Evolutionary conservation across 2,329 filamentous ascomycete species (phyloP).

Genomic region (Neurospora sp.): DNA sequence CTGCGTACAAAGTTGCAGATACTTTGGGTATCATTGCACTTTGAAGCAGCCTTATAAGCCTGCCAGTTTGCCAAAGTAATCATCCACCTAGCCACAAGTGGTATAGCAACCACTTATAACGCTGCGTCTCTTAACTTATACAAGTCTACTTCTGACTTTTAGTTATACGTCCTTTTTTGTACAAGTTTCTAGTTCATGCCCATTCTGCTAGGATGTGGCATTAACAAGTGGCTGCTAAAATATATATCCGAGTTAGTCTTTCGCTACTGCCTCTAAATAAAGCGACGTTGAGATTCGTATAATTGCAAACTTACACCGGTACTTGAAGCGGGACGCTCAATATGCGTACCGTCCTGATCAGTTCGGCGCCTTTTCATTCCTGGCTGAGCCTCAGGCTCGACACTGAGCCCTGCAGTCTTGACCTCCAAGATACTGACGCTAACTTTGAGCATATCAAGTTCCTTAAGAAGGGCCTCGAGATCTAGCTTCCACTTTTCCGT

Average conservation of each 20-base stretch:
- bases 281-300: background rate
- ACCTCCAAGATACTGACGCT: background rate
- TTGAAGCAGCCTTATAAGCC: background rate
- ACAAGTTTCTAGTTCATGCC: background rate
- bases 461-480: background rate
- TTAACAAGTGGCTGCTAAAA: background rate
- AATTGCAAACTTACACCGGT: background rate
- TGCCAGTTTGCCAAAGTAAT: background rate
- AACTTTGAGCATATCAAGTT: background rate
- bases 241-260: background rate
- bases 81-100: background rate
- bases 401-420: background rate
- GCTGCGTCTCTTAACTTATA: background rate
- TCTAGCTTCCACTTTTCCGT: constrained; percentile 19
- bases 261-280: background rate
- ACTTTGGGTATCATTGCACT: background rate
- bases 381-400: background rate
- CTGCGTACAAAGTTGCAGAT: background rate
- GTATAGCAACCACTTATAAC: background rate
- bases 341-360: background rate
- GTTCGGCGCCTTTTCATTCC: background rate
- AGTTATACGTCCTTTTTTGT: background rate
- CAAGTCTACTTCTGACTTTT: background rate
- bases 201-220: background rate
- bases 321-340: background rate